phyloP scores from a whole-genome alignment of 2,329 filamentous ascomycete species.

The Epichloe scottii region DNA sequence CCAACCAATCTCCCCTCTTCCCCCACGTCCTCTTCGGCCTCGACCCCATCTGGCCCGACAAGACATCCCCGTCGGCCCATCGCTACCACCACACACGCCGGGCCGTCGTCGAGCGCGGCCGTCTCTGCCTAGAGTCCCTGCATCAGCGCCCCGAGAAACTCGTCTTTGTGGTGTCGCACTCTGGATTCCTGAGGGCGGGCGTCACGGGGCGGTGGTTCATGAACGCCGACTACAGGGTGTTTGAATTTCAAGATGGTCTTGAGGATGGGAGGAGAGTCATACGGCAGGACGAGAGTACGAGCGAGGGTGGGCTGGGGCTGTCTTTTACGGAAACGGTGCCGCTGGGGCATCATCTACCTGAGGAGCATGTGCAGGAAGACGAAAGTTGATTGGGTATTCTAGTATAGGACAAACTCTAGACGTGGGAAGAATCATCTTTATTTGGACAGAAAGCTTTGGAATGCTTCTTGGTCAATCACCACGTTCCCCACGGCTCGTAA shows the following conservation, averaged over 20 bases:
- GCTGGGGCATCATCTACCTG: conserved; percentile 18
- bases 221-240: conserved; percentile 54
- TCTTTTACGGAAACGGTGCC: conserved; percentile 23
- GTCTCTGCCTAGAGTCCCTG: conserved; percentile 35
- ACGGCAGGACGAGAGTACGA: conserved; percentile 31
- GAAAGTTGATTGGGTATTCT: background rate
- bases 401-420: background rate
- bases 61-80: conserved; percentile 33
- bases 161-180: conserved; percentile 53
- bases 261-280: conserved; percentile 15
- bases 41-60: conserved; percentile 51
- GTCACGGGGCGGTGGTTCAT: conserved; percentile 43
- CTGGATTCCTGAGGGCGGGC: conserved; percentile 47
- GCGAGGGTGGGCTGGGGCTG: conserved; percentile 22
- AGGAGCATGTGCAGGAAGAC: too few species aligned
- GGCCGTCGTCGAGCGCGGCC: conserved; percentile 43
- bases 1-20: conserved; percentile 33
- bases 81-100: conserved; percentile 40
- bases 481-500: conserved; percentile 78
- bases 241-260: conserved; percentile 33
- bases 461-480: conserved; percentile 89
- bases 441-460: conserved; percentile 86
- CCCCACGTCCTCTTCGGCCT: conserved; percentile 45
- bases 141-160: conserved; percentile 44
- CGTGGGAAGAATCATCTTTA: conserved; percentile 20